These are phyloP conservation scores for Peziza echinospora DNA, from an alignment of 495 filamentous ascomycete species.

Conservation along the genomic window DNA sequence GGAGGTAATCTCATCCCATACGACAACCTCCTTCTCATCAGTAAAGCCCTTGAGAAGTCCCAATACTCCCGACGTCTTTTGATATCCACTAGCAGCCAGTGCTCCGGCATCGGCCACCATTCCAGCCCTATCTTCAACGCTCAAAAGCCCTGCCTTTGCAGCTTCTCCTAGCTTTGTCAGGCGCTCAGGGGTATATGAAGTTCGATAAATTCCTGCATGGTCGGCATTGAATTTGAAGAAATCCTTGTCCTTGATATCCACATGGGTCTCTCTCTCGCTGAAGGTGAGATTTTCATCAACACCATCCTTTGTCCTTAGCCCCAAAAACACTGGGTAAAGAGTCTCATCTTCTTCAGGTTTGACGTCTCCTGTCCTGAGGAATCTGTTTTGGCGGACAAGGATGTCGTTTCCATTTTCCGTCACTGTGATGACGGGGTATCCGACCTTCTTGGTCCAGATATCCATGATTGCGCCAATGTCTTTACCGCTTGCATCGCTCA, in stretches of 20 bases:
- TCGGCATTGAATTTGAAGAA: conserved; percentile 67
- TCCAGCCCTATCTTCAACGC: conserved; percentile 81
- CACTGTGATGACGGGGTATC: conserved; percentile 51
- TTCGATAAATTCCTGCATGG: conserved; percentile 53
- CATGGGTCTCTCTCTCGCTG: conserved; percentile 47
- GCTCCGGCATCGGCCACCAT: conserved; percentile 93
- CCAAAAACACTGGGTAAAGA: conserved; percentile 50
- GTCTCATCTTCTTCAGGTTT: conserved; percentile 70
- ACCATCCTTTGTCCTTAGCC: conserved; percentile 43
- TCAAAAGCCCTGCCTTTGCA: conserved; percentile 64
- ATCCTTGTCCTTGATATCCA: conserved; percentile 40
- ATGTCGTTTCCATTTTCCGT: conserved; percentile 36
- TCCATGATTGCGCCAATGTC: conserved; percentile 58
- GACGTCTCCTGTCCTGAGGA: conserved; percentile 51
- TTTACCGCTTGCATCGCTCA: conserved; percentile 79
- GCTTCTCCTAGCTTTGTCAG: conserved; percentile 56
- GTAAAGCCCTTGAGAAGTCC: conserved; percentile 69
- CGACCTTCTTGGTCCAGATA: conserved; percentile 60
- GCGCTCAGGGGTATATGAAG: conserved; percentile 44
- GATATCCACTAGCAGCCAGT: conserved; percentile 72
- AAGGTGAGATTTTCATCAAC: conserved; percentile 42
- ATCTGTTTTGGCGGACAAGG: conserved; percentile 51
- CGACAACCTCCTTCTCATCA: conserved; percentile 67
- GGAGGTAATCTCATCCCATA: conserved; percentile 77
- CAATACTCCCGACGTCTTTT: conserved; percentile 74